Evolutionary conservation across 192 early-diverging fungal genomes (phyloP).

Genomic region (Kickxella alabastrina): DNA sequence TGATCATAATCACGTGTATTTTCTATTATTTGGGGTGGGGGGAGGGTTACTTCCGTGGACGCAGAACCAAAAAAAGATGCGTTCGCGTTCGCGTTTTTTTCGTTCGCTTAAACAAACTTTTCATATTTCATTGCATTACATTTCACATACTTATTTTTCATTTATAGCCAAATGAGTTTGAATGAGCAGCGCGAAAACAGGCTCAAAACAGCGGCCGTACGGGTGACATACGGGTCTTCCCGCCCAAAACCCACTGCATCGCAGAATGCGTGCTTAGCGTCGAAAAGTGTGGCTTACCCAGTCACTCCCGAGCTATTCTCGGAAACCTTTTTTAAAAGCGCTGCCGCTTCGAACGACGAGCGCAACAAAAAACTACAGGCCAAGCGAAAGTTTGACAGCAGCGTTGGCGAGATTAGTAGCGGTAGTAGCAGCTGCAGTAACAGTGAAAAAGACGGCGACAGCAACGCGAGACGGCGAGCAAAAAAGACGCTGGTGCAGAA

Average conservation of each 20-base stretch:
- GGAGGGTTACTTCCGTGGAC: no score
- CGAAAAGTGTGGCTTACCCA: not conserved
- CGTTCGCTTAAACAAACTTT: not conserved
- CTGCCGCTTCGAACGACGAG: no score
- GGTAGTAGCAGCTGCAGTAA: not conserved
- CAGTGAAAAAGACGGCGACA: constrained; percentile 1
- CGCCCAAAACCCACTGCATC: not conserved
- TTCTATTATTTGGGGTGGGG: no score
- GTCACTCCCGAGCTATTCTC: no score
- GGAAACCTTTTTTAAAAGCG: no score
- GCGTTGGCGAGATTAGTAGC: no score
- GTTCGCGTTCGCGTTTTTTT: no score
- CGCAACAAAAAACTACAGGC: not conserved
- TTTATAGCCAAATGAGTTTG: not conserved
- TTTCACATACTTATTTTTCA: not conserved
- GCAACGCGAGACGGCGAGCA: not conserved
- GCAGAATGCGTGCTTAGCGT: not conserved
- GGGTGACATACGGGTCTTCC: constrained; percentile 18
- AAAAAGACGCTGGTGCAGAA: constrained; percentile 32
- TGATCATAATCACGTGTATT: no score
- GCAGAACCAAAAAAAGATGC: no score
- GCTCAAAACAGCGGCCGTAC: constrained; percentile 3
- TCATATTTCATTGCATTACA: not conserved
- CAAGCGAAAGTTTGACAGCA: not conserved
- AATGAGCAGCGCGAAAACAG: not conserved